Conservation (phyloP, 1,284 basidiomycete genomes). For the Pyrrhoderma lamaoense region DNA sequence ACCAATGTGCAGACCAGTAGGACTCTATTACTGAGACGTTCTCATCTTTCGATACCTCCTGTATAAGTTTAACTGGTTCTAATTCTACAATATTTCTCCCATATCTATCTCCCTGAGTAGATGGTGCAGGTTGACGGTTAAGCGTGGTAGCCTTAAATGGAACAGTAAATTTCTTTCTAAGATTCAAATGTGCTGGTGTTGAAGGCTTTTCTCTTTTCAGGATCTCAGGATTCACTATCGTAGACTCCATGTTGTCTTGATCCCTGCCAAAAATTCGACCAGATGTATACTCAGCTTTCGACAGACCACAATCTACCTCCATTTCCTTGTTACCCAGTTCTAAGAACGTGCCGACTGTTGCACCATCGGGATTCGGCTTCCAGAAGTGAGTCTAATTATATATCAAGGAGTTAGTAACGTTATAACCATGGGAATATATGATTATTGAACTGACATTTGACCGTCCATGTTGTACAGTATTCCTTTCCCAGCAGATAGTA, state of each 20-base stretch:
- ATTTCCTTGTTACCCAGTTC: slow-evolving; percentile 63
- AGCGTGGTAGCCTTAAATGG: slow-evolving; percentile 33
- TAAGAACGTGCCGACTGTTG: slow-evolving; percentile 48
- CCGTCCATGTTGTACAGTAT: slow-evolving; percentile 56
- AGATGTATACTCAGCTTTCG: slow-evolving; percentile 52
- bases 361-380: slow-evolving; percentile 30
- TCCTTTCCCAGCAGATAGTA: slow-evolving; percentile 41
- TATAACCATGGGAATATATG: not conserved
- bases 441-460: slow-evolving; percentile 38
- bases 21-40: slow-evolving; percentile 17
- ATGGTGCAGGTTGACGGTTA: slow-evolving; percentile 26
- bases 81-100: slow-evolving; percentile 30
- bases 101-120: slow-evolving; percentile 17
- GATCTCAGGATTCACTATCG: slow-evolving; percentile 21
- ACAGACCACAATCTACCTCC: slow-evolving; percentile 53
- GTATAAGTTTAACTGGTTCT: slow-evolving; percentile 34
- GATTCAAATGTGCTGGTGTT: slow-evolving; percentile 18
- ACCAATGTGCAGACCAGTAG: slow-evolving; percentile 72
- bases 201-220: slow-evolving; percentile 14
- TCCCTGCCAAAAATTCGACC: slow-evolving; percentile 51
- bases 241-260: slow-evolving; percentile 21
- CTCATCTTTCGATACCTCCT: slow-evolving; percentile 1
- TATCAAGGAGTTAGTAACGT: slow-evolving; percentile 5
- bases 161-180: slow-evolving; percentile 36
- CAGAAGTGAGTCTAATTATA: slow-evolving; percentile 32